Percentiles rank a stretch among this genome's conserved stretches.
These are phyloP conservation scores for Quercus berberidifolia DNA, from an alignment of 306 rosid genomes.

Conservation along the genomic window DNA sequence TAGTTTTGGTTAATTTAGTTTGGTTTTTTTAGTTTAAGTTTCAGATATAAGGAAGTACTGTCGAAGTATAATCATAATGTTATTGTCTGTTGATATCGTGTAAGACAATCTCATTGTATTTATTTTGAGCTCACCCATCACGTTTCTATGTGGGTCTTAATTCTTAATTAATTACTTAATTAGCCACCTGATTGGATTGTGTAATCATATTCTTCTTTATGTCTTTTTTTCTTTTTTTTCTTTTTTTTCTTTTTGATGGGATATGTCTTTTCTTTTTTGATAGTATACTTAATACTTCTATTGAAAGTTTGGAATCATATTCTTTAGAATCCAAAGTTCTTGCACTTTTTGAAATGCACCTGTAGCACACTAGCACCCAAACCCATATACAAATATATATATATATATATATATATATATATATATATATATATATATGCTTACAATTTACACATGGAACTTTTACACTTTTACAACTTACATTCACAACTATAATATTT, in stretches of 20 bases:
- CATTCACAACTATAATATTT: too few relatives aligned
- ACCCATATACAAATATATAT: too few relatives aligned
- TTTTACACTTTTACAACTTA: too few relatives aligned
- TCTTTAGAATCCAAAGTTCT: neutral
- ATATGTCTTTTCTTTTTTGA: too few relatives aligned
- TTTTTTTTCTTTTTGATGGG: too few relatives aligned
- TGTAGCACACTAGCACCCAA: too few relatives aligned
- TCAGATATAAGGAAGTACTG: neutral
- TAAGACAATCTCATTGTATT: neutral
- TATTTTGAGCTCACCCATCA: neutral
- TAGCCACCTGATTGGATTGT: neutral
- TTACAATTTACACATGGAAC: too few relatives aligned
- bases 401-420: too few relatives aligned
- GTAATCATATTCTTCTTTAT: neutral
- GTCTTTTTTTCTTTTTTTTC: too few relatives aligned
- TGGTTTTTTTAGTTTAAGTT: neutral
- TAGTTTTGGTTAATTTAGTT: neutral
- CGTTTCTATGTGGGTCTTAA: neutral
- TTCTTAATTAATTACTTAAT: neutral
- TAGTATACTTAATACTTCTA: too few relatives aligned
- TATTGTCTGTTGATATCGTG: neutral
- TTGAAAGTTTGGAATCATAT: neutral
- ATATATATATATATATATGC: too few relatives aligned
- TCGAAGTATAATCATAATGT: too few relatives aligned
- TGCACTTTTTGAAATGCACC: neutral